These are phyloP conservation scores for Solanum clarkiae DNA, from an alignment of 257 asterid genomes.

Conservation along the genomic window DNA sequence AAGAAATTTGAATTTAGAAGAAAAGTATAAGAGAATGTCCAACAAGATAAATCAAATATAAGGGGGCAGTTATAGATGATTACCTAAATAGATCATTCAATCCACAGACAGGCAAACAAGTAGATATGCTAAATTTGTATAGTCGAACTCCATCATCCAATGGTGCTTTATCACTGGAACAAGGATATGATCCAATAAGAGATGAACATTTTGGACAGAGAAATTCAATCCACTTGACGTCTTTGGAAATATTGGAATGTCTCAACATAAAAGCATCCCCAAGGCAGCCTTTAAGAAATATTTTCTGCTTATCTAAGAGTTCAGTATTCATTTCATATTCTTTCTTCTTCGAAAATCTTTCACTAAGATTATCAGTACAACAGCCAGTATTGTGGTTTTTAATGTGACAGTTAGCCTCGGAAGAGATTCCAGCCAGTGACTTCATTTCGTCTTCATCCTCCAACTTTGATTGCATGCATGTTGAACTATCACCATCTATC, in stretches of 20 bases:
- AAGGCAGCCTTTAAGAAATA: conserved; percentile 72
- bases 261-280: conserved; percentile 72
- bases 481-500: conserved; percentile 15
- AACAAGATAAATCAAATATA: neutral
- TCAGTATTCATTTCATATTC: conserved; percentile 14
- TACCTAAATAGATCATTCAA: conserved; percentile 53
- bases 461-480: conserved; percentile 16
- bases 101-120: conserved; percentile 33
- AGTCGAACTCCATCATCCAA: conserved; percentile 76
- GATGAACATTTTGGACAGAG: conserved; percentile 68
- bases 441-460: conserved; percentile 18
- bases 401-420: neutral
- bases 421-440: neutral
- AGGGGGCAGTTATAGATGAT: neutral
- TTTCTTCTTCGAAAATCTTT: conserved; percentile 16
- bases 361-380: conserved; percentile 21
- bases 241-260: conserved; percentile 61
- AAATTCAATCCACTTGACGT: conserved; percentile 51
- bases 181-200: conserved; percentile 79
- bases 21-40: neutral
- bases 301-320: conserved; percentile 62
- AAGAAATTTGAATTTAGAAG: neutral
- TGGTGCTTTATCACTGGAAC: conserved; percentile 39
- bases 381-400: conserved; percentile 11
- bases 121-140: conserved; percentile 64